Evolutionary conservation across 768 basidiomycete genomes (phyloP).

Genomic region (Tulasnella sp.): DNA sequence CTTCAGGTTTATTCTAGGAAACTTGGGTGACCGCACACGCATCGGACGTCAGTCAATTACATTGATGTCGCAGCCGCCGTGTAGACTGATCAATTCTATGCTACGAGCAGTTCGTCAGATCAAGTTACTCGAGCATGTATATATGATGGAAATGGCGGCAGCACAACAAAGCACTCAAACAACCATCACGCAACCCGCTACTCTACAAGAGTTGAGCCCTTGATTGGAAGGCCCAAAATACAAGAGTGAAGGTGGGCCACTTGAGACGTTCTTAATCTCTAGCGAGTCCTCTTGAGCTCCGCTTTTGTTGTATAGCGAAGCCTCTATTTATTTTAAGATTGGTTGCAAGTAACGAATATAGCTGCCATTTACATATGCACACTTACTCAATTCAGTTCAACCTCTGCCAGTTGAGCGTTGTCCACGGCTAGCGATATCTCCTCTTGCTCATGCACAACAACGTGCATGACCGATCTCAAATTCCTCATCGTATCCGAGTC

Average conservation of each 20-base stretch:
- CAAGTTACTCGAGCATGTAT: background rate
- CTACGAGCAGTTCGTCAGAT: background rate
- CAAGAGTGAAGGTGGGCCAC: no score
- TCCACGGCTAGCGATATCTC: no score
- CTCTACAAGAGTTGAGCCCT: background rate
- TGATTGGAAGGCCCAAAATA: no score
- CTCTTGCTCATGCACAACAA: constrained; percentile 51
- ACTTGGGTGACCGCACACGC: background rate
- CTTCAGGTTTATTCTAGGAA: background rate
- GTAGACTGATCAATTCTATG: background rate
- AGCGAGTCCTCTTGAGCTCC: no score
- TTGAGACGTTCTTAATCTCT: no score
- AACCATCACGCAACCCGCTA: background rate
- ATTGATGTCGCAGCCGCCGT: background rate
- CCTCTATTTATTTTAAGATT: no score
- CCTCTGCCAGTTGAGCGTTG: background rate
- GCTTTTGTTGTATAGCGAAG: no score
- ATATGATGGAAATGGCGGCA: background rate
- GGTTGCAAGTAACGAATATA: no score
- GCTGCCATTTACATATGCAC: no score
- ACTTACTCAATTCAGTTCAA: background rate
- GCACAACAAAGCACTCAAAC: background rate
- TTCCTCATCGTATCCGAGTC: constrained; percentile 64
- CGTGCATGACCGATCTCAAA: constrained; percentile 67
- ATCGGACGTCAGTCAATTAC: background rate